These are phyloP conservation scores for Choiromyces venosus DNA, from an alignment of 495 filamentous ascomycete species.

Conservation along the genomic window DNA sequence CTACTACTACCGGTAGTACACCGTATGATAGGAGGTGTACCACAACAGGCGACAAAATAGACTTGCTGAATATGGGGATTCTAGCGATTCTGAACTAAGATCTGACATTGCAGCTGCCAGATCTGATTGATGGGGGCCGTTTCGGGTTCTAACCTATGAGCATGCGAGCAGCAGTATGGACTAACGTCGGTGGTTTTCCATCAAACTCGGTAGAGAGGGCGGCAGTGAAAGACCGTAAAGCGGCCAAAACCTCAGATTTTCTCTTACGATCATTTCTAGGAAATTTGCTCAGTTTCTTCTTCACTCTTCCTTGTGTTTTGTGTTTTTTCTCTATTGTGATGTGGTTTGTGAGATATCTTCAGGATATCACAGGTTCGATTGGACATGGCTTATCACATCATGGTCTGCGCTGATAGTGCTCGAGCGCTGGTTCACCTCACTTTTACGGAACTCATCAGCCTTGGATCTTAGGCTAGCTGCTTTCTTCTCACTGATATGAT, in stretches of 20 bases:
- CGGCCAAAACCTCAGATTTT: background rate
- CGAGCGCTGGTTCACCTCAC: background rate
- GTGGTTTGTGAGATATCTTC: background rate
- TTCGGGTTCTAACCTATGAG: background rate
- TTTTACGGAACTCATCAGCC: background rate
- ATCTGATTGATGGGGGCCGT: background rate
- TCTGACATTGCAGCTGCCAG: conserved; percentile 2
- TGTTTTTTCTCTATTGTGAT: background rate
- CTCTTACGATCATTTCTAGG: background rate
- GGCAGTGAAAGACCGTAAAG: background rate
- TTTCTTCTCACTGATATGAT: background rate
- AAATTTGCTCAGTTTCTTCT: background rate
- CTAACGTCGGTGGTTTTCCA: conserved; percentile 2
- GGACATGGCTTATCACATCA: background rate
- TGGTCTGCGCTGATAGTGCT: background rate
- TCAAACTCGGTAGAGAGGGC: background rate
- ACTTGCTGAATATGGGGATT: background rate
- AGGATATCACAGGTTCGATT: background rate
- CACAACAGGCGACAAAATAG: background rate
- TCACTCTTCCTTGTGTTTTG: background rate
- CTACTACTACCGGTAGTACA: too few relatives aligned
- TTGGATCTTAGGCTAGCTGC: background rate
- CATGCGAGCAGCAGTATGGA: background rate
- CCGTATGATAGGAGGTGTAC: background rate
- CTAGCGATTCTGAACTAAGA: background rate